A percentile compares a stretch with the other conserved stretches of the same genome.
Conservation (phyloP, 495 filamentous ascomycete species). For the Thozetella sp. region DNA sequence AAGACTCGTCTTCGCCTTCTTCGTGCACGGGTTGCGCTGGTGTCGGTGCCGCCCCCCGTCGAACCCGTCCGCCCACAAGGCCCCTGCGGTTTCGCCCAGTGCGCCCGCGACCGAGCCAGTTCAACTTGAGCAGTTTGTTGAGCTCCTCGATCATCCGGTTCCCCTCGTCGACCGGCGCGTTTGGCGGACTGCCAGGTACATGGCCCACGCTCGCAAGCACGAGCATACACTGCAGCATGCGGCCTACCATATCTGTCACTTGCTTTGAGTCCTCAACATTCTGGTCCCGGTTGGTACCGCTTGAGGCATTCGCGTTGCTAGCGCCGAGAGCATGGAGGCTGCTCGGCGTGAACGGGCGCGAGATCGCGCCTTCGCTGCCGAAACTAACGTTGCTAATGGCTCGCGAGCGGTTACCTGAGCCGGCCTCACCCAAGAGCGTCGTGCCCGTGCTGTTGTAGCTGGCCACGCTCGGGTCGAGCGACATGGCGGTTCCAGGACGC, state of each 20-base stretch:
- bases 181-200: conserved; percentile 22
- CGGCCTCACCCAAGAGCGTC: conserved; percentile 64
- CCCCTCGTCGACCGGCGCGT: conserved; percentile 53
- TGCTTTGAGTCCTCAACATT: conserved; percentile 74
- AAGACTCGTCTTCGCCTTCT: not conserved
- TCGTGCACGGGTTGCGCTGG: conserved; percentile 2
- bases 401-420: conserved; percentile 61
- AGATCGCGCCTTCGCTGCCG: conserved; percentile 45
- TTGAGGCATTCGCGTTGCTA: conserved; percentile 25
- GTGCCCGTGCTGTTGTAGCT: conserved; percentile 78
- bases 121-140: conserved; percentile 84
- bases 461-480: conserved; percentile 67
- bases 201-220: conserved; percentile 77
- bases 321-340: conserved; percentile 38
- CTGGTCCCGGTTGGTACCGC: conserved; percentile 32
- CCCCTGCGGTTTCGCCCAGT: conserved; percentile 88
- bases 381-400: conserved; percentile 89
- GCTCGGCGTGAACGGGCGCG: conserved; percentile 54
- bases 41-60: conserved; percentile 21
- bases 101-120: conserved; percentile 90
- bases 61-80: conserved; percentile 65
- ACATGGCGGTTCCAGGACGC: conserved; percentile 70
- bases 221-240: conserved; percentile 96
- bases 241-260: conserved; percentile 88
- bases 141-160: conserved; percentile 84